Conservation (phyloP, 1,284 basidiomycete species). For the Pyrrhoderma noxium region DNA sequence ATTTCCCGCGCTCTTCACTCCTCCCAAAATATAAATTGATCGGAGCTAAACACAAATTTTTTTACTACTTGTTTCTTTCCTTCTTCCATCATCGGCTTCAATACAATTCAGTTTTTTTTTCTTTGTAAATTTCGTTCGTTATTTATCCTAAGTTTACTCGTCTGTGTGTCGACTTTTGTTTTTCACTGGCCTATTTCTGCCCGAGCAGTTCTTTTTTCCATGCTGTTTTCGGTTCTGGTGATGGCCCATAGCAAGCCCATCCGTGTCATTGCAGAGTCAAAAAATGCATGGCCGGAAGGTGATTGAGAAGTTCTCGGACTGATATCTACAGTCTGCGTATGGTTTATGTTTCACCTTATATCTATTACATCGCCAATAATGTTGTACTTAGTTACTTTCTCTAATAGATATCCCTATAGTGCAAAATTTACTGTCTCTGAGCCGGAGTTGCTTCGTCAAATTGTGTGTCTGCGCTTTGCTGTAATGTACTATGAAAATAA, state of each 20-base stretch:
- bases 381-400: neutral
- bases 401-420: neutral
- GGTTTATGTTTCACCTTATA: conserved; percentile 13
- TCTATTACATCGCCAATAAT: neutral
- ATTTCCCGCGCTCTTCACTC: no score
- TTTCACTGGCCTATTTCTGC: conserved; percentile 55
- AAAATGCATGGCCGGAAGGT: conserved; percentile 10
- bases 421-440: no score
- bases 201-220: conserved; percentile 53
- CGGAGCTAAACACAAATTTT: neutral
- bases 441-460: no score
- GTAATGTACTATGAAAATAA: no score
- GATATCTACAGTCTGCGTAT: conserved; percentile 9
- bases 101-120: conserved; percentile 4
- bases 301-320: conserved; percentile 17
- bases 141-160: no score
- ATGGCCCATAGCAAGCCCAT: conserved; percentile 46
- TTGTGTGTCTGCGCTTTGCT: no score
- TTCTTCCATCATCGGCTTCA: conserved; percentile 3
- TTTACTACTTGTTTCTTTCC: neutral
- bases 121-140: neutral
- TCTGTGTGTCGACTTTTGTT: no score
- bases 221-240: conserved; percentile 70
- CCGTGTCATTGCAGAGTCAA: conserved; percentile 9
- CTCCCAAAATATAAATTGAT: no score